Evolutionary conservation across 768 basidiomycete species (phyloP), one percentile per base, ranked within the genome.

Genomic region (Suillus luteus): DNA sequence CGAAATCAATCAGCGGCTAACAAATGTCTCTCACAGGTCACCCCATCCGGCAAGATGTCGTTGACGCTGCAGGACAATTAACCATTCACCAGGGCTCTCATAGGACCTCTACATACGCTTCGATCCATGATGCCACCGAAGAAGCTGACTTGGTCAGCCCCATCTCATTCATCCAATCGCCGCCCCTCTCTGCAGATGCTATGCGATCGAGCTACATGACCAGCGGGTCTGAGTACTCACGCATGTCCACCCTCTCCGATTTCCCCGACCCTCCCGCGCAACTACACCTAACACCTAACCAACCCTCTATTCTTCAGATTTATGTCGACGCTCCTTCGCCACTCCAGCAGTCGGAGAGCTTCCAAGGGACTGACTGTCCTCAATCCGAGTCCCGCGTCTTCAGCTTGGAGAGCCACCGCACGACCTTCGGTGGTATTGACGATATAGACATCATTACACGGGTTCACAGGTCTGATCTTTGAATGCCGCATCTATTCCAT

Each of bases 231-330:
- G 77, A 74, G 43, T 66, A 77, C 11, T 91, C 90, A 1, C 81
- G 82, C 37, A 91, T 92, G 80, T 91, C 90, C 1, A 80, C 81
- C 10, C 80, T 91, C 15, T 90, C 88, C 5, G 90, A 91, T 68
- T 92, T 92, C 71, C 90, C 90, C 1, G 75, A 75, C 10, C 90
- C 90, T 3, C 90, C 90, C 0, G 68, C 73, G n/a, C 60, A 68
- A 57, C 61, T 65, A 1, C 65, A 68, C 55, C 60, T 66, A 19
- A 67, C 74, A 33, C 68, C 70, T 49, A 71, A 72, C 44, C 78
- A 78, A 57, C 72, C 79, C 67, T 80, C 82, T 9, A 72, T 83
- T n/a, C 63, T 85, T 24, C 78, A 78, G 43, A 73, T 84, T 0
- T 84, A 80, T 64, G 80, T 80, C 65, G 80, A 81, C 15, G n/a